Conservation (phyloP, 768 basidiomycete genomes). For the Tephrocybe sp. region DNA sequence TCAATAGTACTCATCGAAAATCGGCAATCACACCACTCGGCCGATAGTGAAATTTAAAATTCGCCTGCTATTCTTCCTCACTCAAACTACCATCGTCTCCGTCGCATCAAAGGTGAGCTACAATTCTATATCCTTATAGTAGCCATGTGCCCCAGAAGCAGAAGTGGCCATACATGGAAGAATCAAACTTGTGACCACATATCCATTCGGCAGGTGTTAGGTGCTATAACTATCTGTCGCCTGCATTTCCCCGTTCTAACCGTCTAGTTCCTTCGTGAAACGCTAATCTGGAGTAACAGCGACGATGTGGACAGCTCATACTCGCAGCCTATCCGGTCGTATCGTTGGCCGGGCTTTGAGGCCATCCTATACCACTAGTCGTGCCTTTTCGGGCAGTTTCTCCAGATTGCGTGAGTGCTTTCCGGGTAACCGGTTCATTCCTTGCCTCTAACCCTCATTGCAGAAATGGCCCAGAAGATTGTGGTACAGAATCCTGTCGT, state of each 20-base stretch:
- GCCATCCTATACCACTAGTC: conserved; percentile 13
- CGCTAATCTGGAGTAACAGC: conserved; percentile 2
- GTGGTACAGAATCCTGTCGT: conserved; percentile 87
- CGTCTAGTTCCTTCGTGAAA: neutral
- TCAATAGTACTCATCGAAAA: too few relatives aligned
- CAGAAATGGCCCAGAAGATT: conserved; percentile 57
- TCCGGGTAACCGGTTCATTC: conserved; percentile 6
- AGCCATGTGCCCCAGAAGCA: conserved; percentile 3
- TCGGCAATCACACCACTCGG: neutral
- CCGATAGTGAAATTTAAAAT: neutral
- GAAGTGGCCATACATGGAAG: conserved; percentile 3
- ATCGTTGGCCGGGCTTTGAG: conserved; percentile 8
- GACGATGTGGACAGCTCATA: conserved; percentile 17
- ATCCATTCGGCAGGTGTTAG: conserved; percentile 10
- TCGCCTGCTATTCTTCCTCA: neutral
- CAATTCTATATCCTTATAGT: neutral
- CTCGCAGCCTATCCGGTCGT: conserved; percentile 17
- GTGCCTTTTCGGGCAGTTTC: conserved; percentile 19
- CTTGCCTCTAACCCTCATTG: conserved; percentile 7
- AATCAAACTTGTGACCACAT: conserved; percentile 6
- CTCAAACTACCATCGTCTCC: neutral
- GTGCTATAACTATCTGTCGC: neutral
- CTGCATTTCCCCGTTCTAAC: neutral
- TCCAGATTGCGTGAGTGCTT: conserved; percentile 20
- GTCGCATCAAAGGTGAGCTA: neutral